These are phyloP conservation scores for Oehlia diaphana DNA, from an alignment of 192 early-diverging fungal species.

Conservation along the genomic window DNA sequence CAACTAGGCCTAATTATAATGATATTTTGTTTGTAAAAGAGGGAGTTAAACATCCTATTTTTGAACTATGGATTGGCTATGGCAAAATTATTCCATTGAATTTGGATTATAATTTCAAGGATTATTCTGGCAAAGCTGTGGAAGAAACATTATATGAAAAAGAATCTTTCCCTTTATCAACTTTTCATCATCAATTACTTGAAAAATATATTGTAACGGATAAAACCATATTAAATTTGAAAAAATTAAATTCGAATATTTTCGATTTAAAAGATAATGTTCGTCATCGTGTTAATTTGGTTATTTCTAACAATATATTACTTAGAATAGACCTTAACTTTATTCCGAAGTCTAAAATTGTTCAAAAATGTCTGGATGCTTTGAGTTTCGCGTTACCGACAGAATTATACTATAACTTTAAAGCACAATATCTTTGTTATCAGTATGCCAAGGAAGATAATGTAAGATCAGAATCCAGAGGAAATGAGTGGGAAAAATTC, in stretches of 20 bases:
- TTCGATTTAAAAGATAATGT: slow-evolving; percentile 41
- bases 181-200: not conserved
- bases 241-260: slow-evolving; percentile 2
- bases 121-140: not conserved
- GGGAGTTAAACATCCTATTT: not conserved
- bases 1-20: slow-evolving; percentile 34
- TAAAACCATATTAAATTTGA: not conserved
- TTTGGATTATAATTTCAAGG: not conserved
- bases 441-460: slow-evolving; percentile 28
- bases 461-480: not conserved
- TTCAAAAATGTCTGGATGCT: slow-evolving; percentile 39
- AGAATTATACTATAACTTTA: slow-evolving; percentile 33
- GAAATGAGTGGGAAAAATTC: slow-evolving; percentile 45
- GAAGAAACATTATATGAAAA: not conserved
- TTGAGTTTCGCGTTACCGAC: slow-evolving; percentile 41
- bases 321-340: slow-evolving; percentile 38
- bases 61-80: slow-evolving; percentile 24
- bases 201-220: not conserved
- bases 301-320: slow-evolving; percentile 31
- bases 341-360: slow-evolving; percentile 37
- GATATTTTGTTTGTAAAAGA: slow-evolving; percentile 45
- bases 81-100: slow-evolving; percentile 8
- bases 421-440: slow-evolving; percentile 36
- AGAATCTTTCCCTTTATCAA: not conserved
- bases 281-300: slow-evolving; percentile 39